These are phyloP conservation scores for Candida sojae DNA, from an alignment of 1,139 yeast genomes.

Conservation along the genomic window DNA sequence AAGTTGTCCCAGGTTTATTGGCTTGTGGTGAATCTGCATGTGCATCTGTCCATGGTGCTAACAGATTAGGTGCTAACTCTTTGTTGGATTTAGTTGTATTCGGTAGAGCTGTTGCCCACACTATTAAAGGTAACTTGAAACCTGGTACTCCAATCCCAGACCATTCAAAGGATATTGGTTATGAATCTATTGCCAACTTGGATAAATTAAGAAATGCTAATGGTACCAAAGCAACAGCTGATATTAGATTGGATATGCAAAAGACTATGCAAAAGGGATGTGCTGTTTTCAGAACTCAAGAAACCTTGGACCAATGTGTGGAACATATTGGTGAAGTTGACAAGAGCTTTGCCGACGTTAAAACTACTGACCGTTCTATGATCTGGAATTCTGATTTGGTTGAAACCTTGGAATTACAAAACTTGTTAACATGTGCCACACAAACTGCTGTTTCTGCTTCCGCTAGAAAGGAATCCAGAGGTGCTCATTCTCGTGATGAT, in stretches of 20 bases:
- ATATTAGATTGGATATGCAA: slow-evolving; percentile 91
- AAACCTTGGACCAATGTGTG: slow-evolving; percentile 91
- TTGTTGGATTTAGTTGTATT: slow-evolving; percentile 94
- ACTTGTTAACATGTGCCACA: slow-evolving; percentile 94
- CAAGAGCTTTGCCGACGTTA: slow-evolving; percentile 63
- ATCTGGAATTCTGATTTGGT: slow-evolving; percentile 98
- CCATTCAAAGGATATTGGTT: slow-evolving; percentile 82
- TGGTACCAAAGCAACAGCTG: slow-evolving; percentile 83
- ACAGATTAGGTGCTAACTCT: slow-evolving; percentile 99
- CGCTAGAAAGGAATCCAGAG: slow-evolving; percentile 96
- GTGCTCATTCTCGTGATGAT: slow-evolving; percentile 99
- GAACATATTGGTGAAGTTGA: slow-evolving; percentile 75
- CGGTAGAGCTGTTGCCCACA: slow-evolving; percentile 97
- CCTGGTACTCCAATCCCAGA: slow-evolving; percentile 86
- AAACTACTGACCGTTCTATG: slow-evolving; percentile 95
- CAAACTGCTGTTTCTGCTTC: slow-evolving; percentile 96
- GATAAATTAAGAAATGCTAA: slow-evolving; percentile 84
- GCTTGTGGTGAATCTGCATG: slow-evolving; percentile 99
- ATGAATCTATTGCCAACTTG: slow-evolving; percentile 86
- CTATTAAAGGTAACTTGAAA: slow-evolving; percentile 78
- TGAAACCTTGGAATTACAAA: slow-evolving; percentile 94
- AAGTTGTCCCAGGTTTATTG: slow-evolving; percentile 86
- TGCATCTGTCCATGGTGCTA: slow-evolving; percentile 99
- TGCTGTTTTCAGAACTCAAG: slow-evolving; percentile 95
- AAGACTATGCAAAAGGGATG: slow-evolving; percentile 95